Percentiles rank a stretch among this genome's conserved stretches.
Conservation (phyloP, 441 rosid genomes). For the Erodium moschatum region DNA sequence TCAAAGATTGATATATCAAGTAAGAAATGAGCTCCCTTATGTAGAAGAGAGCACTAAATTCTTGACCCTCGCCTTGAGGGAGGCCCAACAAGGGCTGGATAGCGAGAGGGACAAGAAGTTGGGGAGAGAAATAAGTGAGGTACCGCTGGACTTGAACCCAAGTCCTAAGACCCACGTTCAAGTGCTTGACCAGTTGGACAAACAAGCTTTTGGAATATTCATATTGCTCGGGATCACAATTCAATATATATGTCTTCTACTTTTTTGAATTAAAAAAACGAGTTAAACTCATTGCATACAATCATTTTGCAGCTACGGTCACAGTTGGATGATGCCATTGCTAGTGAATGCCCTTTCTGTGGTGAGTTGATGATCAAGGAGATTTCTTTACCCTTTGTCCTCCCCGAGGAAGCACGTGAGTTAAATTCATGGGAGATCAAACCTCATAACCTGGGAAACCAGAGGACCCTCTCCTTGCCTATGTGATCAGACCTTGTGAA, state of each 20-base stretch:
- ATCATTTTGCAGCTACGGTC: constrained; percentile 57
- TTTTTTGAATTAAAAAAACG: background rate
- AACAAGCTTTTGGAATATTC: no score
- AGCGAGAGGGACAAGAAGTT: no score
- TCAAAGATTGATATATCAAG: no score
- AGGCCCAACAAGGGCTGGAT: no score
- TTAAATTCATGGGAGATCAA: constrained; percentile 81
- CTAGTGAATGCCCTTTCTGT: constrained; percentile 90
- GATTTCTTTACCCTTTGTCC: constrained; percentile 62
- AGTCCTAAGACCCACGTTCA: no score
- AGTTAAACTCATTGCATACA: background rate
- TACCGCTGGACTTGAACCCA: no score
- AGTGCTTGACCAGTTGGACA: no score
- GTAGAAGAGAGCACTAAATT: no score
- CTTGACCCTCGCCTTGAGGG: no score
- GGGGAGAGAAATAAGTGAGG: no score
- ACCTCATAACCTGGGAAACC: constrained; percentile 51
- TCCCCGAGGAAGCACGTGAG: constrained; percentile 58
- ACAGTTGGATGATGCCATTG: constrained; percentile 87
- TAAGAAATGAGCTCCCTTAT: no score
- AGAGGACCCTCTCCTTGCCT: constrained; percentile 57
- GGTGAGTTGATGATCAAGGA: constrained; percentile 86
- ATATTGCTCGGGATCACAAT: no score
- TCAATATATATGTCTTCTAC: background rate
- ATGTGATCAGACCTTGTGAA: constrained; percentile 26